Evolutionary conservation across 805 yeast species (phyloP), one percentile per base, ranked within the genome.

Genomic region (Yamadazyma sp.): DNA sequence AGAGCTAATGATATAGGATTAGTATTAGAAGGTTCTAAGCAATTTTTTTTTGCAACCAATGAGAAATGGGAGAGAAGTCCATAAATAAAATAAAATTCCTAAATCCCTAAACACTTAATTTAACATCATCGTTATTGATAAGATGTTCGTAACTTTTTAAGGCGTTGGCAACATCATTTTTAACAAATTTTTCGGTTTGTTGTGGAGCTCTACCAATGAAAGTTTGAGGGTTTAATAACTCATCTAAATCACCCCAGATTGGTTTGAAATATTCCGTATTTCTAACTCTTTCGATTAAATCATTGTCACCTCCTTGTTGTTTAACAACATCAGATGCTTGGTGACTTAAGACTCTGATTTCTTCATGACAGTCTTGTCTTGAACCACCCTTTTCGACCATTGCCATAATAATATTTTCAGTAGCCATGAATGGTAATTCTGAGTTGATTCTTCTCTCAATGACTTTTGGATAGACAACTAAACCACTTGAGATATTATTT

Each of bases 381-480:
- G 95, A 88, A 21, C 86, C 98, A 52, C 98, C 98, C 61, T 83
- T 82, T 67, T 88, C 95, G 39, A 93, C 98, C 97, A 93, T 93
- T 35, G 98, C 98, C 98, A 93, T 93, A 63, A 93, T 93, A 62
- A 93, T 78, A 69, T 93, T 93, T 70, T 93, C 98, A 39, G 98
- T 93, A 49, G 98, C 98, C 98, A 93, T 93, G 76, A 93, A 93
- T 50, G 98, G 98, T 56, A 93, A 75, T 68, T 93, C 98, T 34
- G 96, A 76, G 60, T 58, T 78, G 65, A 93, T 93, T 69, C 98
- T 84, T 72, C 97, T 82, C 72, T 85, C 96, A 55, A 93, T 93
- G 52, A 93, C 98, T 77, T 93, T 91, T 50, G 98, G 98, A 70
- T 93, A 93, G 30, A 93, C 98, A 36, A 93, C 98, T 46, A 93